These are phyloP conservation scores for Rhodosporidiobolus sp. DNA, from an alignment of 768 basidiomycete species.

Conservation along the genomic window DNA sequence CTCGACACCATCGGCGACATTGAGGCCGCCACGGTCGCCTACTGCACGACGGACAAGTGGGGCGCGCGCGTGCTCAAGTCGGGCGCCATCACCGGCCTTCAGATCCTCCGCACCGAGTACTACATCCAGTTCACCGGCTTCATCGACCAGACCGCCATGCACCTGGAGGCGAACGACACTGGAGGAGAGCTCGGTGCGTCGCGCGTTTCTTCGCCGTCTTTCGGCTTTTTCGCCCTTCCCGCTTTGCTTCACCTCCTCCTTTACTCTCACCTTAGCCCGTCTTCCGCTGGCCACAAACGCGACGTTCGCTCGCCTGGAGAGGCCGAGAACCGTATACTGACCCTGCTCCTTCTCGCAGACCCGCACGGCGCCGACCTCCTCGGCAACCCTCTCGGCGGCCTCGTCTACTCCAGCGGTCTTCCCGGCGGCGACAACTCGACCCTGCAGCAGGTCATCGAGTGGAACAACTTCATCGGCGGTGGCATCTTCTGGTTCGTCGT, in stretches of 20 bases:
- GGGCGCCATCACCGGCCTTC: slow-evolving; percentile 60
- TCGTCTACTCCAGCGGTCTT: slow-evolving; percentile 24
- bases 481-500: slow-evolving; percentile 23
- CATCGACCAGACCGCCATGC: slow-evolving; percentile 61
- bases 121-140: slow-evolving; percentile 46
- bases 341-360: slow-evolving; percentile 44
- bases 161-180: slow-evolving; percentile 57
- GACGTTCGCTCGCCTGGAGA: too few relatives aligned
- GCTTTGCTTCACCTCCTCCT: too few relatives aligned
- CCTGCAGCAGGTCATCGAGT: slow-evolving; percentile 50
- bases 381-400: slow-evolving; percentile 53
- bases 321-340: too few relatives aligned
- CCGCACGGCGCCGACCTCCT: slow-evolving; percentile 69
- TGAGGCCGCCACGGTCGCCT: slow-evolving; percentile 42
- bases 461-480: slow-evolving; percentile 20
- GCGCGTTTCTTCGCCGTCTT: neutral
- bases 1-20: slow-evolving; percentile 26
- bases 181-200: slow-evolving; percentile 60
- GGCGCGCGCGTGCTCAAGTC: slow-evolving; percentile 68
- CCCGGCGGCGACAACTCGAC: slow-evolving; percentile 36
- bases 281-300: too few relatives aligned
- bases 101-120: slow-evolving; percentile 50
- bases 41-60: slow-evolving; percentile 51
- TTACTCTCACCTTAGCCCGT: too few relatives aligned
- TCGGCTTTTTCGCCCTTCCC: too few relatives aligned